Evolutionary conservation across 1,284 basidiomycete genomes (phyloP), one percentile per base, ranked within the genome.

Genomic region (Cutaneotrichosporon cutaneum): DNA sequence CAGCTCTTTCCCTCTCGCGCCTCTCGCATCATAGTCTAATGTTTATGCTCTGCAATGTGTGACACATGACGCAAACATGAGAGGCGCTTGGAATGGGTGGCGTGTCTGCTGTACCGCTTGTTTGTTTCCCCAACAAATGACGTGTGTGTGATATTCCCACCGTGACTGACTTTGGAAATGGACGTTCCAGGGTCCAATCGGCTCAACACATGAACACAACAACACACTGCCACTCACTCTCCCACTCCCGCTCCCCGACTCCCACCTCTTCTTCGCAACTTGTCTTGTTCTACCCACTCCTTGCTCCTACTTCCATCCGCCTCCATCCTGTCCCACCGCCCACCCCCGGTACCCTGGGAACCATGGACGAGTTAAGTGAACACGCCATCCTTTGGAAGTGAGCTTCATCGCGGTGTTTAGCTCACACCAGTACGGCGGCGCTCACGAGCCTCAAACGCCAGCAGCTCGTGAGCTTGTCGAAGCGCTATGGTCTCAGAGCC

Each of bases 401-500:
- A 36, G 64, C 58, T 16, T 27, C n/a, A n/a, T n/a, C n/a, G n/a
- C n/a, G n/a, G n/a, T n/a, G 3, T 14, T 18, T 30, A 1, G 39
- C 26, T 54, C 32, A 55, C 32, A 36, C 21, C 62, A 77, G 76
- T 58, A 68, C 70, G 2, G 72, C 77, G 2, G 77, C 77, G 24
- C 68, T 78, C 24, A 67, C 71, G 54, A 70, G 74, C 4, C 68
- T 78, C 9, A 75, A 77, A 58, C 66, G 78, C n/a, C 72, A 75
- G 62, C 77, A 80, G 61, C 73, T 80, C 14, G 65, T 77, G 4
- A 74, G 73, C 21, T 60, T 80, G 6, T 78, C 76, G 18, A 77
- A 77, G 63, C 68, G 71, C 56, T 78, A 77, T 63, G 72, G 72
- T 9, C 70, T 78, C 51, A 77, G 70, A 59, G 75, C 77, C 5